phyloP scores from a whole-genome alignment of 2,329 filamentous ascomycete genomes.

The Pseudocercospora cruenta region DNA sequence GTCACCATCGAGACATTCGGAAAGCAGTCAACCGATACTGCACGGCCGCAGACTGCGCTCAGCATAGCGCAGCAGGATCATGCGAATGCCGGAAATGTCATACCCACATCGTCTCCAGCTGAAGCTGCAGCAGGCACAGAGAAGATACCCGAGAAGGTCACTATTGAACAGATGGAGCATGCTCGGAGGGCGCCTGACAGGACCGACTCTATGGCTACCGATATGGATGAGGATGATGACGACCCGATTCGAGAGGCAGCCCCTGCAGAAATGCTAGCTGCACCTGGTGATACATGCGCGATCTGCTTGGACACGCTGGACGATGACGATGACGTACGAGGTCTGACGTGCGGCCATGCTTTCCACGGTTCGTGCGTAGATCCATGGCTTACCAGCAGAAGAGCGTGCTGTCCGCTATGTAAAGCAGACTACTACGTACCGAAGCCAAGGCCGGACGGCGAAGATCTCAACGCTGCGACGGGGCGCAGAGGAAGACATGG shows the following conservation, averaged over 20 bases:
- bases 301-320: conserved; percentile 95
- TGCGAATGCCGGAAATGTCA: conserved; percentile 43
- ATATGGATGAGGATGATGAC: conserved; percentile 71
- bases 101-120: conserved; percentile 26
- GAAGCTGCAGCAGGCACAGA: conserved; percentile 32
- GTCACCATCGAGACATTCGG: conserved; percentile 39
- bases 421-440: conserved; percentile 97
- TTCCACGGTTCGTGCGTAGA: conserved; percentile 97
- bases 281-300: conserved; percentile 89
- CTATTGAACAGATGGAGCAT: conserved; percentile 39
- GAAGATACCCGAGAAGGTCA: conserved; percentile 37
- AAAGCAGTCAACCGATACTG: conserved; percentile 36
- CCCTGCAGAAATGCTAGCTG: conserved; percentile 76
- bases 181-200: conserved; percentile 30
- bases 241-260: conserved; percentile 81
- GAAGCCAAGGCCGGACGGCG: conserved; percentile 74
- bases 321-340: conserved; percentile 92
- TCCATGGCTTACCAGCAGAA: conserved; percentile 91
- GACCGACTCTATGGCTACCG: conserved; percentile 45
- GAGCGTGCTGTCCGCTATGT: conserved; percentile 95
- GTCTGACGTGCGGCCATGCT: conserved; percentile 92
- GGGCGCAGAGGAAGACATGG: conserved; percentile 15
- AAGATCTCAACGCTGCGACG: conserved; percentile 29
- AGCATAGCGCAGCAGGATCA: conserved; percentile 51
- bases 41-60: conserved; percentile 43